Evolutionary conservation across 176 grass and related monocot species (phyloP).

Genomic region (bread wheat (Triticum aestivum)): DNA sequence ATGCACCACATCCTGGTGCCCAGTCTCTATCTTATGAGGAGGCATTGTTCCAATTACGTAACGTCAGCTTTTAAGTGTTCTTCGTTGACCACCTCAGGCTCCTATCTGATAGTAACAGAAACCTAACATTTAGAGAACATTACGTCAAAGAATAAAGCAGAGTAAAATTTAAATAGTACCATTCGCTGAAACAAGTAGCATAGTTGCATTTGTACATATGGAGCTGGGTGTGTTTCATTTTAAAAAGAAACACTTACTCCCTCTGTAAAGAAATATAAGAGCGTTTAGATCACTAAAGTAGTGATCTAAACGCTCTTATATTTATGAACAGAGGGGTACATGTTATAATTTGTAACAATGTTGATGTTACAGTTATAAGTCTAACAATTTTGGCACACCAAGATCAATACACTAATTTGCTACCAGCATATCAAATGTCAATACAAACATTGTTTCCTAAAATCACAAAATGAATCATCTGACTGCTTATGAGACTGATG

Average conservation of each 20-base stretch:
- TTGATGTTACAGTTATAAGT: not conserved
- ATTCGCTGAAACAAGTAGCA: not conserved
- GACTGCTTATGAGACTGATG: not conserved
- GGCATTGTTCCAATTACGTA: not conserved
- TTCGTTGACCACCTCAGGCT: not conserved
- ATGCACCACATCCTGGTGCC: too few relatives aligned
- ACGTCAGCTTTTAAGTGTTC: constrained; percentile 3
- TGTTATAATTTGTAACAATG: not conserved
- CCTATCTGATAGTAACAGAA: not conserved
- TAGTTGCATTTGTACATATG: not conserved
- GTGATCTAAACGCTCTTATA: too few relatives aligned
- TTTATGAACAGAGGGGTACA: too few relatives aligned
- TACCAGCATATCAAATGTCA: not conserved
- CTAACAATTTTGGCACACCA: not conserved
- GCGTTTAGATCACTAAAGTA: too few relatives aligned
- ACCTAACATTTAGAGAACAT: not conserved
- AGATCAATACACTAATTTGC: not conserved
- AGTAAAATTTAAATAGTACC: not conserved
- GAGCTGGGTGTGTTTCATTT: not conserved
- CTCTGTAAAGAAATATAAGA: too few relatives aligned
- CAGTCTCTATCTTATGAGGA: too few relatives aligned
- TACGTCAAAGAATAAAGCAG: not conserved
- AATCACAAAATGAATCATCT: not conserved
- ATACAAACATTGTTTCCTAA: not conserved
- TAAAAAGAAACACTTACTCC: too few relatives aligned